phyloP scores from a whole-genome alignment of 1,284 basidiomycete genomes.

The Dichomitus squalens region DNA sequence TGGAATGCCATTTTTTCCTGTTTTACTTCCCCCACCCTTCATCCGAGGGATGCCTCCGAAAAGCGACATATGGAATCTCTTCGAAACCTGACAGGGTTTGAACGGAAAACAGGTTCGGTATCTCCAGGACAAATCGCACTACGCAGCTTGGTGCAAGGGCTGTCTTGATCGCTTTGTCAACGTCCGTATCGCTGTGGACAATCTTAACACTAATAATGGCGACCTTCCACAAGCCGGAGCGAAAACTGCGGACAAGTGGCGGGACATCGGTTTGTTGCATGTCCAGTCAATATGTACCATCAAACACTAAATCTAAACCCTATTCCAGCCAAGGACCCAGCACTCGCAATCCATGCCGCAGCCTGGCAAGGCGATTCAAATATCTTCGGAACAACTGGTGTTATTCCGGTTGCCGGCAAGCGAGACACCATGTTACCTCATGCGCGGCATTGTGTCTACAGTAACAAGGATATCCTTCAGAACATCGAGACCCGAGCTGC shows the following conservation, averaged over 20 bases:
- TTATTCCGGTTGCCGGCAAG: slow-evolving; percentile 14
- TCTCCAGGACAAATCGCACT: neutral
- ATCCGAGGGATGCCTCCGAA: neutral
- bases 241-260: neutral
- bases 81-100: neutral
- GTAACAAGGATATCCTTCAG: neutral
- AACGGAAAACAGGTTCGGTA: neutral
- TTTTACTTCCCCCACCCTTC: no score
- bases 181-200: neutral
- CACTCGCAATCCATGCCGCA: neutral
- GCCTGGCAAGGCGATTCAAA: neutral
- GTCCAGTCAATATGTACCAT: neutral
- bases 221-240: neutral
- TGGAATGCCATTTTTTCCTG: neutral
- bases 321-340: neutral
- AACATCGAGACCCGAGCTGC: no score
- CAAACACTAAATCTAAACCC: neutral
- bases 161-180: neutral
- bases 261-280: neutral
- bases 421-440: slow-evolving; percentile 3
- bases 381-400: neutral
- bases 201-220: neutral
- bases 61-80: neutral
- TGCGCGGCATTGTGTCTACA: neutral
- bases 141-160: neutral